Conservation (phyloP, 2,329 filamentous ascomycete genomes). For the Fusarium tricinctum region DNA sequence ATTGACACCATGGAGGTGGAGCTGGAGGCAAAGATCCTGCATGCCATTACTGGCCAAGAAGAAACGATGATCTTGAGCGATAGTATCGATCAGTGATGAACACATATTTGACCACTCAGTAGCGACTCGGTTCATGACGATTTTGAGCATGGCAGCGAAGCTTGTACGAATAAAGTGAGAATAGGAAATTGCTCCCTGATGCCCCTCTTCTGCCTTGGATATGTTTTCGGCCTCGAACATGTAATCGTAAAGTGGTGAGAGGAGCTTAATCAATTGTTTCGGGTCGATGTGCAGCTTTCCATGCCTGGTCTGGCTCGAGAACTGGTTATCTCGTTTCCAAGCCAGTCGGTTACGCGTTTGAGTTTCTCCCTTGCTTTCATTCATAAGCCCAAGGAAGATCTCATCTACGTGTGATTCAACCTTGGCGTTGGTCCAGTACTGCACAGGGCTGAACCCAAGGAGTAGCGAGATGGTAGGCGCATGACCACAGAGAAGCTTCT, state of each 20-base stretch:
- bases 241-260: slow-evolving; percentile 59
- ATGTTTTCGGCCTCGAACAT: slow-evolving; percentile 62
- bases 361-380: slow-evolving; percentile 26
- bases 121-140: slow-evolving; percentile 53
- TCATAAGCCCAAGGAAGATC: slow-evolving; percentile 49
- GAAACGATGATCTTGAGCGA: slow-evolving; percentile 51
- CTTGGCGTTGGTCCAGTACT: slow-evolving; percentile 66
- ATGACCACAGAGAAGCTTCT: slow-evolving; percentile 62
- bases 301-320: slow-evolving; percentile 46
- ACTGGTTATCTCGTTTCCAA: slow-evolving; percentile 56
- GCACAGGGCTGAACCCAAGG: slow-evolving; percentile 64
- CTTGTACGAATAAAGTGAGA: slow-evolving; percentile 57
- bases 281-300: slow-evolving; percentile 54
- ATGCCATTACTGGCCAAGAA: slow-evolving; percentile 51
- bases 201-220: slow-evolving; percentile 18
- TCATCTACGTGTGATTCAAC: slow-evolving; percentile 58
- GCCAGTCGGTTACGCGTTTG: slow-evolving; percentile 52
- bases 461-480: slow-evolving; percentile 63
- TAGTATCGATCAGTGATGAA: slow-evolving; percentile 49
- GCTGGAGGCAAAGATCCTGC: slow-evolving; percentile 55
- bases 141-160: slow-evolving; percentile 57
- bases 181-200: slow-evolving; percentile 37
- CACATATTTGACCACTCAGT: slow-evolving; percentile 55
- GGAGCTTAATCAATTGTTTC: slow-evolving; percentile 55
- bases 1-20: slow-evolving; percentile 55